A percentile compares a stretch with the other conserved stretches of the same genome.
Conservation (phyloP, 805 yeast species). For the Candida ficus region DNA sequence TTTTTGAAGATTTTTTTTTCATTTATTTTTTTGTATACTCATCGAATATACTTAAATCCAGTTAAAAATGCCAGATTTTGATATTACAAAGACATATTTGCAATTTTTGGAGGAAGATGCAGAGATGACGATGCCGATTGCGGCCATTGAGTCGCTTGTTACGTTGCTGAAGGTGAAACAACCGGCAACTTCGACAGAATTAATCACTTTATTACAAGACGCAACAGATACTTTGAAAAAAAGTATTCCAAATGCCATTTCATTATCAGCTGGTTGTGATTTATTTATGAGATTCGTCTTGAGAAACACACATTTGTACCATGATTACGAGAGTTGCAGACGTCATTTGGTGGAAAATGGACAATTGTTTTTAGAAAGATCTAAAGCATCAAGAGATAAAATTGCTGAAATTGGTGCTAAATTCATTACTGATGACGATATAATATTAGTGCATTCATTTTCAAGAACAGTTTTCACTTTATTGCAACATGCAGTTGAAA, state of each 20-base stretch:
- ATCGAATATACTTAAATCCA: neutral
- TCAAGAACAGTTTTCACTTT: constrained; percentile 86
- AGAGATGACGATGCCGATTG: constrained; percentile 99
- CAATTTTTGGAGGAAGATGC: constrained; percentile 80
- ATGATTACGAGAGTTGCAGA: constrained; percentile 94
- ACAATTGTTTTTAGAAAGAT: constrained; percentile 82
- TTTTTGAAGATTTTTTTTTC: neutral
- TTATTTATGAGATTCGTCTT: constrained; percentile 90
- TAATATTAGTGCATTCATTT: constrained; percentile 81
- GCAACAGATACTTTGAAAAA: constrained; percentile 72
- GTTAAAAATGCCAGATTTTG: constrained; percentile 44
- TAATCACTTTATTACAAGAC: constrained; percentile 72
- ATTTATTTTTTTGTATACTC: neutral
- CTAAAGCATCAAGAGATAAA: constrained; percentile 81
- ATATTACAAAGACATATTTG: constrained; percentile 76
- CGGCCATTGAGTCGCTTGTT: constrained; percentile 93
- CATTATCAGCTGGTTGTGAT: constrained; percentile 96
- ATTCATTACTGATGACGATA: constrained; percentile 90
- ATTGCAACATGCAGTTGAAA: constrained; percentile 69
- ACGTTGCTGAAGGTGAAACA: constrained; percentile 75
- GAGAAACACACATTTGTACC: constrained; percentile 77
- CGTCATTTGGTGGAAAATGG: constrained; percentile 90
- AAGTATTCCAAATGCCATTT: constrained; percentile 84
- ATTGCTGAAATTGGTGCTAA: constrained; percentile 86
- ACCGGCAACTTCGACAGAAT: constrained; percentile 91